Evolutionary conservation across 257 asterid species (phyloP).

Genomic region (Lantana camara): DNA sequence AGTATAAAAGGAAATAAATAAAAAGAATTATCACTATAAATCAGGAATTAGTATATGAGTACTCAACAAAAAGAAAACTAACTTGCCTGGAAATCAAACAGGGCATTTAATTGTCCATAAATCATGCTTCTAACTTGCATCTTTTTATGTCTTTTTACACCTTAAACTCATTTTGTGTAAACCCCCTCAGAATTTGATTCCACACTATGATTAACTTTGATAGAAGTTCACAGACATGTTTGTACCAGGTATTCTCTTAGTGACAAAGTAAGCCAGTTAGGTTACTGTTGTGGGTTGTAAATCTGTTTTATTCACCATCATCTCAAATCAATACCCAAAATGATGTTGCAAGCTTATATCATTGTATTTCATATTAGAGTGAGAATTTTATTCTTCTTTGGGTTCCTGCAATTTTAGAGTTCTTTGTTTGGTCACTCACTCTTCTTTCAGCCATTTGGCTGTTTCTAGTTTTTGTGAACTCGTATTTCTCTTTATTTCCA

Average conservation of each 20-base stretch:
- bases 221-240: not conserved
- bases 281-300: conserved; percentile 7
- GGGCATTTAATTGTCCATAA: too few relatives aligned
- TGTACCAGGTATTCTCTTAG: not conserved
- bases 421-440: too few relatives aligned
- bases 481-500: conserved; percentile 12
- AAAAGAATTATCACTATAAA: too few relatives aligned
- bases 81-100: too few relatives aligned
- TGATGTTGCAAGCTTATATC: conserved; percentile 10
- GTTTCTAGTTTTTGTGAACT: too few relatives aligned
- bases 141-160: too few relatives aligned
- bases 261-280: not conserved
- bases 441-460: not conserved
- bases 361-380: not conserved
- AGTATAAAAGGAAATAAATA: too few relatives aligned
- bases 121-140: too few relatives aligned
- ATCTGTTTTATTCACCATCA: conserved; percentile 4
- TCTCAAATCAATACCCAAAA: not conserved
- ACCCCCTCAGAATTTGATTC: conserved; percentile 3
- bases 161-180: not conserved
- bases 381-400: not conserved
- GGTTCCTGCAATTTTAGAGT: conserved; percentile 12
- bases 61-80: too few relatives aligned
- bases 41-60: too few relatives aligned
- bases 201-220: too few relatives aligned